These are phyloP conservation scores for Stagonosporopsis rhizophila DNA, from an alignment of 2,329 filamentous ascomycete species.

Conservation along the genomic window DNA sequence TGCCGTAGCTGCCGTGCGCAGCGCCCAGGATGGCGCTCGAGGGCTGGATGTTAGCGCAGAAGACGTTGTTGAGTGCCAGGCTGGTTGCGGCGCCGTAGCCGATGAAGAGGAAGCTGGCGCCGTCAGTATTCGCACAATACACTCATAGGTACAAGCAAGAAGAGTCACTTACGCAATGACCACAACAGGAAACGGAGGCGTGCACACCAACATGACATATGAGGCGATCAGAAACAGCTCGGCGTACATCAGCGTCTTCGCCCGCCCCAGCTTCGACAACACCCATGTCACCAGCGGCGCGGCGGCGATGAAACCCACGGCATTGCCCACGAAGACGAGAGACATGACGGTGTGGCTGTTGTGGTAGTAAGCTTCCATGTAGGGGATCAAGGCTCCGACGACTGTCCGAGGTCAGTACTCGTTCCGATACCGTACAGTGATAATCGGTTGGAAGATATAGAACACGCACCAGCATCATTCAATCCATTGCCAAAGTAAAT, in stretches of 20 bases:
- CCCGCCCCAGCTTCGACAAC: conserved; percentile 68
- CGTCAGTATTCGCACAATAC: conserved; percentile 18
- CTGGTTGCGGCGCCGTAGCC: conserved; percentile 61
- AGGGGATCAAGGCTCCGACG: conserved; percentile 79
- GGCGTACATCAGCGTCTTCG: conserved; percentile 66
- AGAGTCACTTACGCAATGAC: conserved; percentile 56
- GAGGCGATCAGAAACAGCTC: conserved; percentile 65
- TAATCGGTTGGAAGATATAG: neutral
- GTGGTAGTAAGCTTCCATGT: conserved; percentile 76
- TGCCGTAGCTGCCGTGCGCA: conserved; percentile 69
- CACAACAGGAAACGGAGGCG: conserved; percentile 73
- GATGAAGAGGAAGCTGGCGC: conserved; percentile 69
- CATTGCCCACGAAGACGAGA: conserved; percentile 80
- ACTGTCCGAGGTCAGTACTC: conserved; percentile 43
- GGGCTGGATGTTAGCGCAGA: conserved; percentile 61
- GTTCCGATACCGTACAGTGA: neutral
- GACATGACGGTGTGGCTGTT: conserved; percentile 83
- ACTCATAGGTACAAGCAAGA: neutral
- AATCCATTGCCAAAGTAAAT: conserved; percentile 74
- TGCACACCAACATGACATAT: conserved; percentile 70
- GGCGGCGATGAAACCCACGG: conserved; percentile 76
- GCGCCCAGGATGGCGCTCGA: conserved; percentile 63
- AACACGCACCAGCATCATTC: conserved; percentile 66
- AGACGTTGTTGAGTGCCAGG: conserved; percentile 64
- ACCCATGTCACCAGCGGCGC: conserved; percentile 73